phyloP scores from a whole-genome alignment of 1,284 basidiomycete genomes.

The Ceratorhiza oryzae-sativae region DNA sequence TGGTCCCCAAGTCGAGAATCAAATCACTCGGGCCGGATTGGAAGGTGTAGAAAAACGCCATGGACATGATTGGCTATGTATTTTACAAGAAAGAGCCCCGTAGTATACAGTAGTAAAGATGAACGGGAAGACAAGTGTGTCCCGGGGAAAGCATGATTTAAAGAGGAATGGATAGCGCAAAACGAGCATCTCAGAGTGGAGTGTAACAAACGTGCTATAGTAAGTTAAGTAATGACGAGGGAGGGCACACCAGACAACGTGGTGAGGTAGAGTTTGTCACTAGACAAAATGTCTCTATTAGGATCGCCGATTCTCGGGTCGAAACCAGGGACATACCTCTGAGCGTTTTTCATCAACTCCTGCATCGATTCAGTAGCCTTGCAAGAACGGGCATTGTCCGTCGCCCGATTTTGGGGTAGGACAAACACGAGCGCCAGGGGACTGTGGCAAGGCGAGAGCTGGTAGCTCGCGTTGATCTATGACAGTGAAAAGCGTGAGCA shows the following conservation, averaged over 20 bases:
- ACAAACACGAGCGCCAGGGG: constrained; percentile 42
- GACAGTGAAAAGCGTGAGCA: not conserved
- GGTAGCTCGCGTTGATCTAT: constrained; percentile 43
- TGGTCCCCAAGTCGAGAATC: not conserved
- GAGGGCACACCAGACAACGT: constrained; percentile 62
- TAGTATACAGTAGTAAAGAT: constrained; percentile 37
- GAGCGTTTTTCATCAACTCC: constrained; percentile 56
- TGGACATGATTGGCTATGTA: constrained; percentile 18
- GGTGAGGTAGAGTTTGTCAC: constrained; percentile 52
- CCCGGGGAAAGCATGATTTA: not conserved
- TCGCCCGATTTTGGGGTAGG: constrained; percentile 45
- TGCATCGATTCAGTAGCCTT: constrained; percentile 45
- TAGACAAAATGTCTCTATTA: constrained; percentile 22
- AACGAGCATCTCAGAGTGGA: constrained; percentile 20
- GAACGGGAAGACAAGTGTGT: constrained; percentile 17
- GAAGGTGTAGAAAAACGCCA: constrained; percentile 22
- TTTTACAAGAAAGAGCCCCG: constrained; percentile 24
- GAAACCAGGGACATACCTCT: constrained; percentile 54
- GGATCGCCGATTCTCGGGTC: not conserved
- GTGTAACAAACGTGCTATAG: constrained; percentile 15
- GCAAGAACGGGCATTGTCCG: constrained; percentile 49
- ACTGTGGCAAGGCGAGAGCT: constrained; percentile 43
- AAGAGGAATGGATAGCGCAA: constrained; percentile 3
- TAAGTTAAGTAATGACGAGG: constrained; percentile 60
- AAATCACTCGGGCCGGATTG: constrained; percentile 15